phyloP scores from a whole-genome alignment of 176 grass and related monocot species.

The Eleusine coracana region DNA sequence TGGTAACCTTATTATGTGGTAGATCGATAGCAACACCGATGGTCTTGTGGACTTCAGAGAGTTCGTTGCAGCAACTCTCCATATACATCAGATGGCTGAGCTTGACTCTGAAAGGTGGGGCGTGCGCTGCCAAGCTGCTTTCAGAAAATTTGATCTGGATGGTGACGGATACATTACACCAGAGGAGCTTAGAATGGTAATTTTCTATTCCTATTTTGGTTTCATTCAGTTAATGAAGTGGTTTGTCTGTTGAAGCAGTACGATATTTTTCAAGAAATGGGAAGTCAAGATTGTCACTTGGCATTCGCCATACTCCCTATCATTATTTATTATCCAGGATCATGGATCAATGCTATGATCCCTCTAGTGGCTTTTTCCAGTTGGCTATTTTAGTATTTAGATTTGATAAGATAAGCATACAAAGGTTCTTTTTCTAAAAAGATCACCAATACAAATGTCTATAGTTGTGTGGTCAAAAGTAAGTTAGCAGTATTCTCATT shows the following conservation, averaged over 20 bases:
- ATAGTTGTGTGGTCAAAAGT: not conserved
- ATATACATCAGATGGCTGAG: slow-evolving; percentile 98
- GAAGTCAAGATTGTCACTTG: not conserved
- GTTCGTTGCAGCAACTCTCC: slow-evolving; percentile 93
- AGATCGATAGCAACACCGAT: slow-evolving; percentile 98
- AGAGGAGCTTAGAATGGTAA: slow-evolving; percentile 97
- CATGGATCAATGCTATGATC: not conserved
- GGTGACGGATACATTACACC: slow-evolving; percentile 96
- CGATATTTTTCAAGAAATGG: not conserved
- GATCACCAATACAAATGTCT: not conserved
- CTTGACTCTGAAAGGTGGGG: slow-evolving; percentile 85
- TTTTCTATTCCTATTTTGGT: slow-evolving; percentile 41
- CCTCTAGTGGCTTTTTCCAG: not conserved
- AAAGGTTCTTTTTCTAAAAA: not conserved
- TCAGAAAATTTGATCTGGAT: slow-evolving; percentile 95
- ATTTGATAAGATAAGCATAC: not conserved
- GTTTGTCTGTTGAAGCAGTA: not conserved
- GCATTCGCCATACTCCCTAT: not conserved
- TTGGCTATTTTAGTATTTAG: slow-evolving; percentile 27
- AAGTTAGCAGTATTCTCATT: slow-evolving; percentile 25
- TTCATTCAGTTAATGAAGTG: slow-evolving; percentile 14
- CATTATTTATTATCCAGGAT: not conserved
- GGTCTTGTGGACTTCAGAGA: slow-evolving; percentile 96
- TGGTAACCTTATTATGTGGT: slow-evolving; percentile 32
- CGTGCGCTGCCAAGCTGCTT: slow-evolving; percentile 81